phyloP scores from a whole-genome alignment of 2,329 filamentous ascomycete genomes.

The Pseudogymnoascus sp. region DNA sequence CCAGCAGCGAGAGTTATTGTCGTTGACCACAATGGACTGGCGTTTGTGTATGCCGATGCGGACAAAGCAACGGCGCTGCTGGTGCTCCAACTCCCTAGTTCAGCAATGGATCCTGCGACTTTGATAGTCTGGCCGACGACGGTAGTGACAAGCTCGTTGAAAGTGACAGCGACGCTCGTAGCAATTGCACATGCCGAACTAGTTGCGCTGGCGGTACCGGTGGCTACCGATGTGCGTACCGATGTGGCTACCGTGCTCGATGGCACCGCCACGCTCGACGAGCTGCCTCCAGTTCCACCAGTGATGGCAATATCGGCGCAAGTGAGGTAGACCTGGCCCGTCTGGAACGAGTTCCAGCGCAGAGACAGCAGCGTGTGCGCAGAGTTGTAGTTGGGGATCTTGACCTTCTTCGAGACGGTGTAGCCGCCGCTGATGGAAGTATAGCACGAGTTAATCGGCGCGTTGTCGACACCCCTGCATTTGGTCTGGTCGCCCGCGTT shows the following conservation, averaged over 20 bases:
- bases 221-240: not conserved
- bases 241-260: not conserved
- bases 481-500: constrained; percentile 17
- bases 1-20: constrained; percentile 48
- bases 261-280: not conserved
- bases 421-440: constrained; percentile 46
- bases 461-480: constrained; percentile 26
- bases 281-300: constrained; percentile 5
- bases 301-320: constrained; percentile 45
- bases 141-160: constrained; percentile 49
- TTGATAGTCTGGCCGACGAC: constrained; percentile 54
- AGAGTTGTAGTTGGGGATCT: constrained; percentile 29
- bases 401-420: constrained; percentile 39
- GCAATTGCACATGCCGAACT: constrained; percentile 31
- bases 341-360: constrained; percentile 48
- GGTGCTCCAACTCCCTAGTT: constrained; percentile 55
- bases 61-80: constrained; percentile 44
- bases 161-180: constrained; percentile 49
- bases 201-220: constrained; percentile 19
- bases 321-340: constrained; percentile 43
- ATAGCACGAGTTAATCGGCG: constrained; percentile 36
- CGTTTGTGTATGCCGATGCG: constrained; percentile 48
- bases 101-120: constrained; percentile 48
- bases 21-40: constrained; percentile 52
- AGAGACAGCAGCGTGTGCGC: constrained; percentile 44